Base-by-base conservation (phyloP, 495 filamentous ascomycete species). In the Penicillium verhagenii region DNA sequence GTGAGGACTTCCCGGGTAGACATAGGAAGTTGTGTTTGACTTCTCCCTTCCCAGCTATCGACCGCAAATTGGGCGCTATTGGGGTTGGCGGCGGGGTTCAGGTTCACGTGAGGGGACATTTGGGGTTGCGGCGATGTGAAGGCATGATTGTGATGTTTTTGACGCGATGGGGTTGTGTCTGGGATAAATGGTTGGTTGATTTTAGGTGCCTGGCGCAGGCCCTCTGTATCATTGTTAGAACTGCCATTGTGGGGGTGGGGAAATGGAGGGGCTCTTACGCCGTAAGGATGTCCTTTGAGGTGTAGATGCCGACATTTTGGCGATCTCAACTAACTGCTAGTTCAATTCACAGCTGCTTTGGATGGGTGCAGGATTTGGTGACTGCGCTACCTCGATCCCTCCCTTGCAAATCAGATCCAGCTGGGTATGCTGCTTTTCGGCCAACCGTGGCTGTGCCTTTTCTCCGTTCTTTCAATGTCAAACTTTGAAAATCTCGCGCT, bases 181-280 rank as follows among this genome's bases (percentile, higher is more conserved):
- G 75, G 75, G 46, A 75, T 71, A 47, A 78, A 76, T n/a, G 73
- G 73, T 52, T 78, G 73, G 48, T 78, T 74, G 25, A 66, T 60
- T 53, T 74, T 78, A 4, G 75, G 75, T 10, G 74, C 73, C 59
- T 76, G 72, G 56, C 75, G 75, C 56, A 78, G 51, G 43, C 75
- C 75, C 67, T 78, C 75, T 78, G 56, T 24, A 18, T 42, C 24
- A 9, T 7, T 47, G 54, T 67, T 43, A 73, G 59, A 39, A 58
- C 37, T 14, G 4, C 13, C 18, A 21, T 13, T 31, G 6, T 40
- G 4, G 14, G 1, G 11, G 24, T 4, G 46, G 33, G 46, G 23
- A 26, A 25, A 19, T 47, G 23, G 39, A 40, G 25, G 37, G 14
- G 14, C 11, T 21, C 65, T 51, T 66, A 68, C 65, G 65, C 49